Percentiles rank a stretch among this genome's conserved stretches.
Evolutionary conservation across 2,329 filamentous ascomycete species (phyloP).

Genomic region (Aspergillus jensenii): DNA sequence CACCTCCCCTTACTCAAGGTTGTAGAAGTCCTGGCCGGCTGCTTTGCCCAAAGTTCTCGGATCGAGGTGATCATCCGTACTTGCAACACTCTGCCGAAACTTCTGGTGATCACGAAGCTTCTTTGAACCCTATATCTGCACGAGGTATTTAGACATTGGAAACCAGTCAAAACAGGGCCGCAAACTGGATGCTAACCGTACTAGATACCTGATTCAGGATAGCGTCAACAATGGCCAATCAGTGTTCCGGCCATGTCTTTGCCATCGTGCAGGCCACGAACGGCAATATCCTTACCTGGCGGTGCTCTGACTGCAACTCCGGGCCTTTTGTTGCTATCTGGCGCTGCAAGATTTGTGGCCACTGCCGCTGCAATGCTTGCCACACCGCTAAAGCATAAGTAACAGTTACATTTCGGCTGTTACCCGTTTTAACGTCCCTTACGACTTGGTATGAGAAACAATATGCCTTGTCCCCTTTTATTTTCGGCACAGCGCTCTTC

Average conservation of each 20-base stretch:
- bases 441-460: conserved; percentile 10
- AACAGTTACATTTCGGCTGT: conserved; percentile 15
- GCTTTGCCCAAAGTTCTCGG: not conserved
- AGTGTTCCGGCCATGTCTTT: conserved; percentile 40
- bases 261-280: conserved; percentile 42
- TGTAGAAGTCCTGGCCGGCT: not conserved
- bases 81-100: not conserved
- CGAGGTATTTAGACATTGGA: not conserved
- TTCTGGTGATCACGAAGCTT: conserved; percentile 1
- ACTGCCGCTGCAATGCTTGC: conserved; percentile 43
- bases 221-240: conserved; percentile 36
- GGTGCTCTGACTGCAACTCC: conserved; percentile 44
- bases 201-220: not conserved
- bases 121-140: not conserved
- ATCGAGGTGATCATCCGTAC: not conserved
- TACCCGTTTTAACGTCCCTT: conserved; percentile 7
- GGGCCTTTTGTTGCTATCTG: conserved; percentile 44
- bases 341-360: conserved; percentile 44
- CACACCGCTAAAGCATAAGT: conserved; percentile 36
- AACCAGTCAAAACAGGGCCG: not conserved
- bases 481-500: not conserved
- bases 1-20: conserved; percentile 10
- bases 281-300: conserved; percentile 44
- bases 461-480: not conserved
- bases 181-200: conserved; percentile 5